Base-by-base conservation (phyloP, 306 rosid species). In the Pachyrhizus erosus region DNA sequence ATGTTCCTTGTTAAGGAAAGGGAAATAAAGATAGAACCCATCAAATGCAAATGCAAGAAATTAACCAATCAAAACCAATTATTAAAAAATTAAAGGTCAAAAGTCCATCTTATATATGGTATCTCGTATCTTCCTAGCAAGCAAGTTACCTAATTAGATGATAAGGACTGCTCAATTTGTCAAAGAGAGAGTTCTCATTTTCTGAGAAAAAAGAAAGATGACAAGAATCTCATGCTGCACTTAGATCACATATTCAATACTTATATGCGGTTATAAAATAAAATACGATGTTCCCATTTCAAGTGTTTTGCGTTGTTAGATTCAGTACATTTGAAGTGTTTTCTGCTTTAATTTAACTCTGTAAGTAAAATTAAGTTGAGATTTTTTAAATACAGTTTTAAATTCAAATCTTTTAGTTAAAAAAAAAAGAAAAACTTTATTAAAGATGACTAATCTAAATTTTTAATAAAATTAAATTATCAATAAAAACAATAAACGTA, bases 61-160 rank as follows among this genome's bases (percentile, higher is more conserved):
- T 58, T 74, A 40, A n/a, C n/a, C 52, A 33, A 17, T 67, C 2
- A 81, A 62, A 34, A 46, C 9, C 39, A 11, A n/a, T 26, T 11
- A 77, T 10, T 5, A 7, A 45, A 15, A 55, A 17, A 21, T 2
- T 33, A 33, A 64, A 2, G 65, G 66, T 14, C 54, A 72, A 84
- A 64, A 64, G 40, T 62, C 54, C 12, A 83, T 37, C 21, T 34
- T 75, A 9, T 49, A n/a, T 6, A 60, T 45, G 34, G 29, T 55
- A 51, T 52, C 39, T 55, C 20, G 49, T 26, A n/a, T 51, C 37
- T 7, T 40, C 66, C 43, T 23, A 40, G 54, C 60, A 49, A 52
- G 72, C 64, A 27, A 7, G 79, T 83, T 70, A 51, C 86, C 79
- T 77, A 77, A 48, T 70, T 54, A 23, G 82, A 49, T 64, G 83